These are phyloP conservation scores for Barnettozyma californica DNA, from an alignment of 805 yeast species.

Conservation along the genomic window DNA sequence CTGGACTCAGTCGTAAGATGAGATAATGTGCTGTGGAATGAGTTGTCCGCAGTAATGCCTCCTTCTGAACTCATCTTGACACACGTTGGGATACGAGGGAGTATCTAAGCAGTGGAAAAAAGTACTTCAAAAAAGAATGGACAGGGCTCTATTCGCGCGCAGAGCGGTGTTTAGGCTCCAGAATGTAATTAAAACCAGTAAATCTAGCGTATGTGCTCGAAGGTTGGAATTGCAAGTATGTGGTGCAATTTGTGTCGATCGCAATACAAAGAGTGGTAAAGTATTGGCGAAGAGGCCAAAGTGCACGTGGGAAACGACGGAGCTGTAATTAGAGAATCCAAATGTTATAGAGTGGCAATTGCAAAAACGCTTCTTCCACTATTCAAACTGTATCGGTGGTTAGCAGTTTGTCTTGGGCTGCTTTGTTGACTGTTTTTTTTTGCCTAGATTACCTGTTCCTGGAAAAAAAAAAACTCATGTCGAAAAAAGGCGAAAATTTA, in stretches of 20 bases:
- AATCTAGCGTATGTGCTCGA: not conserved
- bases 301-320: not conserved
- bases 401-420: not conserved
- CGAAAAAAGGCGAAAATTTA: not conserved
- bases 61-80: constrained; percentile 5
- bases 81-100: not conserved
- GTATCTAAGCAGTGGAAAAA: not conserved
- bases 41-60: constrained; percentile 2
- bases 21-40: constrained; percentile 8
- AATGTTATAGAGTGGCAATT: not conserved
- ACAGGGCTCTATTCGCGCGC: constrained; percentile 3
- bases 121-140: constrained; percentile 5
- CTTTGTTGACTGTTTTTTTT: not conserved
- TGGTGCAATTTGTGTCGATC: not conserved
- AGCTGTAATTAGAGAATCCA: not conserved
- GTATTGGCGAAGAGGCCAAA: not conserved
- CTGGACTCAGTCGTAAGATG: not conserved
- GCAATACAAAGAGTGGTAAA: not conserved
- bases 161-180: not conserved
- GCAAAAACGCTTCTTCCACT: not conserved
- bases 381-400: not conserved
- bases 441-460: not conserved
- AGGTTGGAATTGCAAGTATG: not conserved
- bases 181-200: not conserved
- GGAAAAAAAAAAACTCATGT: not conserved